Percentiles rank a stretch among this genome's conserved stretches.
Conservation (phyloP, 768 basidiomycete genomes). For the Krasilnikovozyma curviuscula region DNA sequence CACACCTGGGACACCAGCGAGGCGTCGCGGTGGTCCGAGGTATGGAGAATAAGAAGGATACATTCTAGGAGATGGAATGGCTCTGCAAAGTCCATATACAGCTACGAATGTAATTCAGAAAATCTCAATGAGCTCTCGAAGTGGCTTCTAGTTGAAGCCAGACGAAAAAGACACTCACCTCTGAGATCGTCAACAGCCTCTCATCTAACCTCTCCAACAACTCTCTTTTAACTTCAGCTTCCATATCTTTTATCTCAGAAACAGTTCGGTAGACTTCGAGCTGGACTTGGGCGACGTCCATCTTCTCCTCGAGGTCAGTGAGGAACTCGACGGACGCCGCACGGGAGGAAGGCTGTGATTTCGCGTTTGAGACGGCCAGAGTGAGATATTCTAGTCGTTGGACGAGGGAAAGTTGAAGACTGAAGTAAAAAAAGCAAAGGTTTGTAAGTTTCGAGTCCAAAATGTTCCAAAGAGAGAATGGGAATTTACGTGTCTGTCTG, state of each 20-base stretch:
- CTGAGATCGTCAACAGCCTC: conserved; percentile 54
- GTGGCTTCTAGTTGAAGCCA: too few relatives aligned
- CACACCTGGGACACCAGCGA: conserved; percentile 64
- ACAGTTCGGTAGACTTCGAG: conserved; percentile 60
- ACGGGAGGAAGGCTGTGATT: conserved; percentile 67
- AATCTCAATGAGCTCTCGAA: too few relatives aligned
- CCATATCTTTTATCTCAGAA: conserved; percentile 29
- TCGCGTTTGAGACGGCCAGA: conserved; percentile 84
- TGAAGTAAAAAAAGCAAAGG: neutral
- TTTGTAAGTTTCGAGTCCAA: neutral
- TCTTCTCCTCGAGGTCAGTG: conserved; percentile 83
- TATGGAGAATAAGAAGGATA: conserved; percentile 75
- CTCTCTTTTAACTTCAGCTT: conserved; percentile 20
- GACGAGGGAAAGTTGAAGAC: conserved; percentile 33
- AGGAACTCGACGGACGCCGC: conserved; percentile 75
- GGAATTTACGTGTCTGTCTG: conserved; percentile 57
- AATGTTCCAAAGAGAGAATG: neutral
- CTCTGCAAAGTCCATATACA: conserved; percentile 72
- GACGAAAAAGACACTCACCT: conserved; percentile 35
- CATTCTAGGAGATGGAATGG: conserved; percentile 65
- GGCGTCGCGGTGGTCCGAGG: conserved; percentile 80
- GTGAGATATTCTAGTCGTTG: conserved; percentile 77
- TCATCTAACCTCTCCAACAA: conserved; percentile 20
- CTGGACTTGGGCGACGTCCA: conserved; percentile 92
- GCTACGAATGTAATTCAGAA: conserved; percentile 39